These are phyloP conservation scores for Plasmodium cynomolgi DNA, from an alignment of 169 alveolate species.

Conservation along the genomic window DNA sequence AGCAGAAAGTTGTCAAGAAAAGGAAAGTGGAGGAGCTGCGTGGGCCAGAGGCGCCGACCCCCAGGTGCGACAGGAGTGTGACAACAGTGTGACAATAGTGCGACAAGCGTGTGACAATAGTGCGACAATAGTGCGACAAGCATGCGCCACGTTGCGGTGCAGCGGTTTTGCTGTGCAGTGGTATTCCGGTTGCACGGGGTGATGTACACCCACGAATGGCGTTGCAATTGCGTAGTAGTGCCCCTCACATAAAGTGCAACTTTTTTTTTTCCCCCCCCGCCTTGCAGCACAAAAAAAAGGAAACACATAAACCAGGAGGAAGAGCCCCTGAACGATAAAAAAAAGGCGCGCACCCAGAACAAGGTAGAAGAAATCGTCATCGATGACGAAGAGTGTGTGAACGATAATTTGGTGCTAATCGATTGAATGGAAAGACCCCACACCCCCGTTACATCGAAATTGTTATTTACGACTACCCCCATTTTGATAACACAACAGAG, in stretches of 20 bases:
- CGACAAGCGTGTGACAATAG: too few species aligned
- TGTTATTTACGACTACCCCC: neutral
- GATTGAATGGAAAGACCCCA: constrained; percentile 9
- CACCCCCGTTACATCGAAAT: neutral
- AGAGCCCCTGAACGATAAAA: neutral
- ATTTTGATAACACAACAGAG: neutral
- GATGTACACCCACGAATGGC: neutral
- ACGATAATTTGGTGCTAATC: constrained; percentile 26
- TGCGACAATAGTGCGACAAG: too few species aligned
- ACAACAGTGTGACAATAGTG: too few species aligned
- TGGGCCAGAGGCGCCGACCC: neutral
- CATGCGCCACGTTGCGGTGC: neutral
- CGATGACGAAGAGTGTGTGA: constrained; percentile 27
- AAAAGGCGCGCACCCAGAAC: neutral
- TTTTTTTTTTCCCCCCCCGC: neutral
- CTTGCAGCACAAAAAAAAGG: constrained; percentile 46
- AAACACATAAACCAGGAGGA: constrained; percentile 13
- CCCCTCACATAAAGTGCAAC: neutral
- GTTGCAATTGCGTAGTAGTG: neutral
- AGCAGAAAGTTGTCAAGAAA: constrained; percentile 20
- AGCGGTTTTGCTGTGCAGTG: neutral
- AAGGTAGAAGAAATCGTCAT: constrained; percentile 48
- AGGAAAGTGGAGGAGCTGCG: neutral
- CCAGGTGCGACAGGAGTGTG: neutral
- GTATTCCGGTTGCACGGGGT: neutral